Base-by-base conservation (phyloP, 257 asterid genomes). In the Capsicum chinense region DNA sequence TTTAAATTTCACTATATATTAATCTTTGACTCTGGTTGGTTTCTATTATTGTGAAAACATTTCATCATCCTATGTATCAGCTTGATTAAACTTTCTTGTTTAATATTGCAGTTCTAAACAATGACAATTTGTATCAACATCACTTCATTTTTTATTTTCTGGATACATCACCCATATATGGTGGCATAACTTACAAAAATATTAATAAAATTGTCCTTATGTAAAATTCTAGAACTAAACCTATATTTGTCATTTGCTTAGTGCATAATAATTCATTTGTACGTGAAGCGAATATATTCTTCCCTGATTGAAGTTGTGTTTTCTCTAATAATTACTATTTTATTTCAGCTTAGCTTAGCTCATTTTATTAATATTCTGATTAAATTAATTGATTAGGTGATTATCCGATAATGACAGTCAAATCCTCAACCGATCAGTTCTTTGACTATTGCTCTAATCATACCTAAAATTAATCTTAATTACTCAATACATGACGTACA, bases 361-460 rank as follows among this genome's bases (percentile, higher is more conserved):
- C 82, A 78, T 71, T 52, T 54, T 54, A n/a, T 21, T 54, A 54
- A 0, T 57, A 78, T 78, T 78, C 21, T 78, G 2, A 54, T 54
- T 78, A 52, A 59, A 47, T 19, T 9, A 60, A 60, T 63, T 60
- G 78, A 88, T 89, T 89, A 85, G 97, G 94, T 92, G 83, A 79
- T 83, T 78, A 76, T 58, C 79, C 59, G 97, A 92, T 60, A 93
- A 87, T 7, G 94, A 94, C 89, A 94, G 98, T 92, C 97, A 92
- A 92, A 87, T 86, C 56, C 81, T 70, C 52, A 84, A 56, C 70
- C 71, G 4, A 39, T 54, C 37, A 11, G 8, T 9, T 50, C 66
- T 85, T 90, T 91, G 93, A 91, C 93, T 26, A 84, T 3, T 15
- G 64, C 85, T 85, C 83, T 73, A 90, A 88, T 87, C 70, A 90